phyloP scores from a whole-genome alignment of 208 protist species.

The Leishmania gerbilli region DNA sequence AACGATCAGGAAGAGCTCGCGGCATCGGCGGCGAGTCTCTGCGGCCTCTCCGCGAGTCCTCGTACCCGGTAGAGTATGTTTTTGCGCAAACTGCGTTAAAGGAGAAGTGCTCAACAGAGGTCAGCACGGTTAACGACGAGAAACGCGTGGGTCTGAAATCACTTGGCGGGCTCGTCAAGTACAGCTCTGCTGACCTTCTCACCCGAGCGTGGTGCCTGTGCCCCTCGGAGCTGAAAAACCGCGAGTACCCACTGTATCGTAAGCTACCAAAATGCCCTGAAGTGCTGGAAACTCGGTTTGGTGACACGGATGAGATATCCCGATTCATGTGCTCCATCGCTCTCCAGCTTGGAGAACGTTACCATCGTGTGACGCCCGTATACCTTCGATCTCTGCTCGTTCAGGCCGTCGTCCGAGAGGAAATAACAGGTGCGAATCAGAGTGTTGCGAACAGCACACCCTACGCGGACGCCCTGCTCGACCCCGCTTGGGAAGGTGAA shows the following conservation, averaged over 20 bases:
- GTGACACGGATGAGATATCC: slow-evolving; percentile 32
- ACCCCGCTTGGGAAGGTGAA: slow-evolving; percentile 27
- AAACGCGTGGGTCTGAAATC: slow-evolving; percentile 33
- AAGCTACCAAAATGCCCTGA: slow-evolving; percentile 42
- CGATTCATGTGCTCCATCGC: slow-evolving; percentile 39
- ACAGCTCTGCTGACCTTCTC: slow-evolving; percentile 33
- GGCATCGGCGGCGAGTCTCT: slow-evolving; percentile 11
- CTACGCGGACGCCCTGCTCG: slow-evolving; percentile 27
- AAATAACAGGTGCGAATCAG: slow-evolving; percentile 23
- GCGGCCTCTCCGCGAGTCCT: slow-evolving; percentile 24
- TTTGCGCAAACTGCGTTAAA: slow-evolving; percentile 17
- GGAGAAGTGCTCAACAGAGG: slow-evolving; percentile 12
- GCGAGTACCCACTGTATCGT: slow-evolving; percentile 27
- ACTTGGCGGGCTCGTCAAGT: slow-evolving; percentile 36
- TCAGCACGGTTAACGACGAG: slow-evolving; percentile 23
- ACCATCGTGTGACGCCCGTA: slow-evolving; percentile 30
- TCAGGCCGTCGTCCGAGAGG: slow-evolving; percentile 33
- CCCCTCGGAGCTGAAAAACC: slow-evolving; percentile 26
- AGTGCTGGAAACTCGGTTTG: slow-evolving; percentile 35
- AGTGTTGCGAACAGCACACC: slow-evolving; percentile 15
- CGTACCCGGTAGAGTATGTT: slow-evolving; percentile 33
- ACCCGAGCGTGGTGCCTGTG: slow-evolving; percentile 34
- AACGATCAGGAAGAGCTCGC: slow-evolving; percentile 9
- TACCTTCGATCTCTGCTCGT: slow-evolving; percentile 39
- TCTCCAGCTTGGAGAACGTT: slow-evolving; percentile 33